Evolutionary conservation across 2,329 filamentous ascomycete species (phyloP).

Genomic region (Diaporthe caulivora): DNA sequence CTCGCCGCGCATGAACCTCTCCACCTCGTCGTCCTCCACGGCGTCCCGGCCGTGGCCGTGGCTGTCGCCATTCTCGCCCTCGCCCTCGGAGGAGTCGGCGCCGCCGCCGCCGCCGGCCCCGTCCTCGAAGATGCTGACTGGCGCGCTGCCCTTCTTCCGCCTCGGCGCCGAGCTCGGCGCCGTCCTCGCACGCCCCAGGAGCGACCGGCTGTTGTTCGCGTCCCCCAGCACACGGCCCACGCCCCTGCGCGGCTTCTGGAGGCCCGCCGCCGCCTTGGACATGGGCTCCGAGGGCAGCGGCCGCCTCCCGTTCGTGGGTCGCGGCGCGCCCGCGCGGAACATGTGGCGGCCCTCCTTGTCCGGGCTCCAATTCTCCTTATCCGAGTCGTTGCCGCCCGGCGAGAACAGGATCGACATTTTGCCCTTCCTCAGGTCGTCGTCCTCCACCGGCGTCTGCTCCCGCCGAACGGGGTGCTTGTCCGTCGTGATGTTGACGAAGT

Average conservation of each 20-base stretch:
- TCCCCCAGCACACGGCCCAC: conserved; percentile 56
- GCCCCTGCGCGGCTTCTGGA: conserved; percentile 54
- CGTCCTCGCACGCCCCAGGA: conserved; percentile 56
- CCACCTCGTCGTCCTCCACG: conserved; percentile 71
- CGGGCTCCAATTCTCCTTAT: conserved; percentile 92
- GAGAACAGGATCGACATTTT: conserved; percentile 57
- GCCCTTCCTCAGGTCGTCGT: conserved; percentile 54
- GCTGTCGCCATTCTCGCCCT: conserved; percentile 1
- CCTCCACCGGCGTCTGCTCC: conserved; percentile 48
- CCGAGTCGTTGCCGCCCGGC: conserved; percentile 77
- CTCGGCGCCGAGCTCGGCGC: conserved; percentile 50
- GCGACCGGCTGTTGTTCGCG: conserved; percentile 49
- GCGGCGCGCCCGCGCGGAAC: conserved; percentile 43
- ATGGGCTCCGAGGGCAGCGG: conserved; percentile 48
- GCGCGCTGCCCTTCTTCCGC: conserved; percentile 47
- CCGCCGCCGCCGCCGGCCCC: conserved; percentile 41
- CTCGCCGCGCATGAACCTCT: conserved; percentile 78
- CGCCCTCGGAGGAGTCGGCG: conserved; percentile 30
- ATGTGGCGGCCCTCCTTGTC: conserved; percentile 59
- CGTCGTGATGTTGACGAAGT: conserved; percentile 43
- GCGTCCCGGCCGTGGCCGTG: conserved; percentile 38
- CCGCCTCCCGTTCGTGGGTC: conserved; percentile 46
- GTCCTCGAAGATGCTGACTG: conserved; percentile 68
- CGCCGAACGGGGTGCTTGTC: conserved; percentile 53
- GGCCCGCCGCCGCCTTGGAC: not conserved